phyloP scores from a whole-genome alignment of 2,329 filamentous ascomycete genomes.

The Ophiocordyceps unilateralis region DNA sequence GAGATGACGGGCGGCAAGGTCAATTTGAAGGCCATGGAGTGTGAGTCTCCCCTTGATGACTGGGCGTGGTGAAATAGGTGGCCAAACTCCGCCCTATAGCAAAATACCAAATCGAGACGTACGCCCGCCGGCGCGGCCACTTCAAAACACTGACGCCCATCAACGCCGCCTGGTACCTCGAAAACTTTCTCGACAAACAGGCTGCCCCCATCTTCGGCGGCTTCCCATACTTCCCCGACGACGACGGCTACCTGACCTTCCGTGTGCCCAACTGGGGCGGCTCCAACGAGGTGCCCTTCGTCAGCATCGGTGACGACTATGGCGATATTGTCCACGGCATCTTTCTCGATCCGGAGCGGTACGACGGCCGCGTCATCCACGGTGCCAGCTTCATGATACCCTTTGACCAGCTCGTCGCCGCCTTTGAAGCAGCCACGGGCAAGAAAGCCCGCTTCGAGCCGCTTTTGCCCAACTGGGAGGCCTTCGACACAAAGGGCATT shows the following conservation, averaged over 20 bases:
- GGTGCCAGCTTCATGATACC: background rate
- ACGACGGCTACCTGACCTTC: conserved; percentile 15
- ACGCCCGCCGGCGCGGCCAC: conserved; percentile 6
- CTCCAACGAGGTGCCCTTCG: conserved; percentile 9
- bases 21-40: background rate
- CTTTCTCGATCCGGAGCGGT: conserved; percentile 12
- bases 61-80: background rate
- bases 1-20: background rate
- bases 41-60: background rate
- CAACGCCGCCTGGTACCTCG: conserved; percentile 17
- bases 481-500: background rate
- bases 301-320: conserved; percentile 17
- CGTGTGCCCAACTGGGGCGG: conserved; percentile 15
- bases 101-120: conserved; percentile 7
- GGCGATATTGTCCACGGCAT: conserved; percentile 22
- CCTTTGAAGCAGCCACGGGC: background rate
- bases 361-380: background rate
- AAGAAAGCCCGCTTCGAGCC: background rate
- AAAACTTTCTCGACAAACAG: conserved; percentile 9
- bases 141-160: conserved; percentile 13
- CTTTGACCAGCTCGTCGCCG: background rate
- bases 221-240: conserved; percentile 13
- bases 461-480: background rate
- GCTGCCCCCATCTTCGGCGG: conserved; percentile 10
- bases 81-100: background rate